Percentiles rank a stretch among this genome's conserved stretches.
Evolutionary conservation across 805 yeast genomes (phyloP).

Genomic region (Candida coquimbonensis): DNA sequence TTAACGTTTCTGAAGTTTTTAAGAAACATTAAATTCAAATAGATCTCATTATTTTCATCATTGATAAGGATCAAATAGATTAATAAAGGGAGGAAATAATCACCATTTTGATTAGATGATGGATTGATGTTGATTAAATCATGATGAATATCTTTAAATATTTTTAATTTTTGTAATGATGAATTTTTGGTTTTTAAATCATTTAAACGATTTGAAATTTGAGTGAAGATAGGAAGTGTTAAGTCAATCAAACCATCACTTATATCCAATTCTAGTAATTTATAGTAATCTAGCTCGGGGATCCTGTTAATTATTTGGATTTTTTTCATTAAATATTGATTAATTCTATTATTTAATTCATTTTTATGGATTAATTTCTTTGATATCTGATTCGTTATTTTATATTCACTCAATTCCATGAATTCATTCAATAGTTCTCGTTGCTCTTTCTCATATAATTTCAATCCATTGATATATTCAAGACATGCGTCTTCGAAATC

Average conservation of each 20-base stretch:
- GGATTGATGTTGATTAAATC: conserved; percentile 6
- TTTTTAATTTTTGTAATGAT: conserved; percentile 14
- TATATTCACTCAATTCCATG: conserved; percentile 14
- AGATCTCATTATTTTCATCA: conserved; percentile 8
- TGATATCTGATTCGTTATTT: conserved; percentile 8
- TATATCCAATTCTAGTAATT: conserved; percentile 9
- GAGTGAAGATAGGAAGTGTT: not conserved
- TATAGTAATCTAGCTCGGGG: conserved; percentile 11
- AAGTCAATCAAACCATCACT: conserved; percentile 5
- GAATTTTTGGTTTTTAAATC: conserved; percentile 6
- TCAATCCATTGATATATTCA: conserved; percentile 5
- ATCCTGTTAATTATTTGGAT: conserved; percentile 9
- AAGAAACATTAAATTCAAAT: conserved; percentile 17
- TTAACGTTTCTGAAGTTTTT: conserved; percentile 17
- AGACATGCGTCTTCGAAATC: conserved; percentile 8
- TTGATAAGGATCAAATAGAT: conserved; percentile 18
- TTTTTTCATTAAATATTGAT: conserved; percentile 14
- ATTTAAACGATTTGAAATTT: conserved; percentile 6
- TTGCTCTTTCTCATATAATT: conserved; percentile 4
- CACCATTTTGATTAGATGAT: conserved; percentile 11
- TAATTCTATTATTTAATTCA: conserved; percentile 9
- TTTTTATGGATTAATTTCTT: conserved; percentile 15
- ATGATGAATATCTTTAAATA: conserved; percentile 12
- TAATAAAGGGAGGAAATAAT: conserved; percentile 18
- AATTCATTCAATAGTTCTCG: conserved; percentile 4